Conservation (phyloP, 225 moss, liverwort and hornwort species). For the Physcomitrellopsis africana region DNA sequence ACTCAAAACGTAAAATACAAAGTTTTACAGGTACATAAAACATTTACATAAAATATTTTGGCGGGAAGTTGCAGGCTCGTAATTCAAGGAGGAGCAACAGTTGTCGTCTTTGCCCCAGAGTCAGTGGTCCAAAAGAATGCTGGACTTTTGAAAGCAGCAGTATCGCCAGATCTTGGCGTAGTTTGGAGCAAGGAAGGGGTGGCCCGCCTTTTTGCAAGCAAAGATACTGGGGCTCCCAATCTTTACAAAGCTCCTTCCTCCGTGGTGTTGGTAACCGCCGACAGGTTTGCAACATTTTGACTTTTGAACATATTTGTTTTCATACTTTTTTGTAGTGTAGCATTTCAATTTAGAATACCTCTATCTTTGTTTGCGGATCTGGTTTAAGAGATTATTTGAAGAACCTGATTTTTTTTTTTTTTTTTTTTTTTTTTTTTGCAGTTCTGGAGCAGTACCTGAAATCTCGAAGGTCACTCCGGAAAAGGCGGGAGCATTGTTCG, state of each 20-base stretch:
- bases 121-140: conserved; percentile 48
- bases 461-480: conserved; percentile 64
- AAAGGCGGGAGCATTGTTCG: conserved; percentile 62
- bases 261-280: conserved; percentile 62
- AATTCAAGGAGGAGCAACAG: conserved; percentile 58
- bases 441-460: conserved; percentile 65
- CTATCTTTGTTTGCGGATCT: background rate
- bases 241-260: conserved; percentile 63
- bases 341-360: no score
- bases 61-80: conserved; percentile 48
- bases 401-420: background rate
- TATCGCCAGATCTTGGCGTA: conserved; percentile 62
- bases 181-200: conserved; percentile 72
- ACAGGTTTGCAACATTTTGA: conserved; percentile 46
- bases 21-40: background rate
- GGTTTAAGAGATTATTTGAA: background rate
- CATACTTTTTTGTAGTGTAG: no score
- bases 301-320: background rate
- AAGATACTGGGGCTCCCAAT: conserved; percentile 43
- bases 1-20: background rate
- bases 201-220: conserved; percentile 53
- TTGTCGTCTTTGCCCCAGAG: conserved; percentile 68
- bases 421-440: conserved; percentile 28
- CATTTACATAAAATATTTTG: background rate
- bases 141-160: conserved; percentile 54